Evolutionary conservation across 805 yeast genomes (phyloP).

Genomic region (Spathaspora hagerdaliae): DNA sequence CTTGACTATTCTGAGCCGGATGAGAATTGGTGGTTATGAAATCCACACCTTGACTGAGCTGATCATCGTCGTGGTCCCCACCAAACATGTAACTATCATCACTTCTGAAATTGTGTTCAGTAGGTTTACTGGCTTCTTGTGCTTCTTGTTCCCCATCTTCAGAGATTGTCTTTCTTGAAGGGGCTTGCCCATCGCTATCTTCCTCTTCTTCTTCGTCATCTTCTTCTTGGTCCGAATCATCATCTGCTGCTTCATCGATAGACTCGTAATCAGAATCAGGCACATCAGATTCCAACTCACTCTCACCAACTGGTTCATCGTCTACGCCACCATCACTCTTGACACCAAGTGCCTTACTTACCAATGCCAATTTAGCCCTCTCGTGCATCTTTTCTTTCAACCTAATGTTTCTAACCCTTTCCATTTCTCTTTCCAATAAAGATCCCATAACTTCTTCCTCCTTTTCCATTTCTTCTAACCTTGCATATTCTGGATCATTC

Average conservation of each 20-base stretch:
- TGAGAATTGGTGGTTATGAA: not conserved
- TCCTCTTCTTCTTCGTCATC: conserved; percentile 11
- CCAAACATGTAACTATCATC: conserved; percentile 32
- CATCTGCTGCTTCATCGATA: conserved; percentile 8
- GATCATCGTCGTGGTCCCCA: conserved; percentile 1
- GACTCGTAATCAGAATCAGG: conserved; percentile 20
- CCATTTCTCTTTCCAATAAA: conserved; percentile 48
- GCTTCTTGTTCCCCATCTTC: not conserved
- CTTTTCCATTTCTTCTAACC: conserved; percentile 33
- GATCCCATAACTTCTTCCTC: conserved; percentile 43
- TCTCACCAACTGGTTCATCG: conserved; percentile 16
- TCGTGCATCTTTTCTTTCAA: conserved; percentile 37
- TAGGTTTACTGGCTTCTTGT: not conserved
- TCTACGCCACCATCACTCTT: conserved; percentile 8
- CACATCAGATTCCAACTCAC: conserved; percentile 19
- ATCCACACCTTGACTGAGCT: not conserved
- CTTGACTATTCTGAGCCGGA: conserved; percentile 5
- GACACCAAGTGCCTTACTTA: conserved; percentile 13
- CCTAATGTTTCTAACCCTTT: conserved; percentile 43
- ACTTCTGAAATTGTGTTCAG: conserved; percentile 6
- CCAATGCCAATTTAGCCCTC: conserved; percentile 31
- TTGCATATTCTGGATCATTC: conserved; percentile 22
- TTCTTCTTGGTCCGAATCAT: conserved; percentile 8
- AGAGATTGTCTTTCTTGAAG: not conserved
- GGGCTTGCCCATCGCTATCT: not conserved